A percentile compares a stretch with the other conserved stretches of the same genome.
Evolutionary conservation across 2,329 filamentous ascomycete species (phyloP).

Genomic region (Ceratocystis diversiconidia): DNA sequence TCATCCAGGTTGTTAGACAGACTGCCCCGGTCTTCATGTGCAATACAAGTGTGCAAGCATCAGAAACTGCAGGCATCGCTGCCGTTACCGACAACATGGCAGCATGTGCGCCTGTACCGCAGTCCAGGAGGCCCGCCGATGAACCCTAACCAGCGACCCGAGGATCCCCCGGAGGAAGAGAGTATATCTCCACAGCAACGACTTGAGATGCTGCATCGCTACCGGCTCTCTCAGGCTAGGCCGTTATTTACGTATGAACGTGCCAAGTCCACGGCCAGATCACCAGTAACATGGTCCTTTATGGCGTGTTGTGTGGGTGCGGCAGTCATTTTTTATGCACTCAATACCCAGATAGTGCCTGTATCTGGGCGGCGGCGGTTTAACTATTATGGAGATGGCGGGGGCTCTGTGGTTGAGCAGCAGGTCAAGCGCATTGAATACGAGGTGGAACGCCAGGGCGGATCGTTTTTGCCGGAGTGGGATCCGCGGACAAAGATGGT

Average conservation of each 20-base stretch:
- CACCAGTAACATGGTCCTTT: constrained; percentile 29
- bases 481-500: constrained; percentile 43
- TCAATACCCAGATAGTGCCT: constrained; percentile 58
- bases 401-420: constrained; percentile 35
- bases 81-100: neutral
- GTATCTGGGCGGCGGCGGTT: constrained; percentile 58
- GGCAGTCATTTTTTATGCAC: constrained; percentile 46
- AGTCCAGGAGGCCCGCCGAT: constrained; percentile 10
- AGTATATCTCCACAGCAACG: constrained; percentile 6
- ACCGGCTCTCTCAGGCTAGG: constrained; percentile 23
- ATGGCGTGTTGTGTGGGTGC: constrained; percentile 30
- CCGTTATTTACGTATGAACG: constrained; percentile 27
- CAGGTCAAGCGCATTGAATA: constrained; percentile 44
- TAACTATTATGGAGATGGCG: constrained; percentile 45
- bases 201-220: constrained; percentile 12
- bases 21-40: neutral
- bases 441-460: constrained; percentile 37
- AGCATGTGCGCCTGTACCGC: constrained; percentile 8
- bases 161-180: constrained; percentile 12
- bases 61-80: too few species aligned
- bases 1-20: neutral
- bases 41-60: neutral
- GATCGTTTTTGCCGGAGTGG: constrained; percentile 42
- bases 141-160: constrained; percentile 15
- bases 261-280: constrained; percentile 25